A percentile compares a stretch with the other conserved stretches of the same genome.
Evolutionary conservation across 1,284 basidiomycete species (phyloP).

Genomic region (Moesziomyces aphidis): DNA sequence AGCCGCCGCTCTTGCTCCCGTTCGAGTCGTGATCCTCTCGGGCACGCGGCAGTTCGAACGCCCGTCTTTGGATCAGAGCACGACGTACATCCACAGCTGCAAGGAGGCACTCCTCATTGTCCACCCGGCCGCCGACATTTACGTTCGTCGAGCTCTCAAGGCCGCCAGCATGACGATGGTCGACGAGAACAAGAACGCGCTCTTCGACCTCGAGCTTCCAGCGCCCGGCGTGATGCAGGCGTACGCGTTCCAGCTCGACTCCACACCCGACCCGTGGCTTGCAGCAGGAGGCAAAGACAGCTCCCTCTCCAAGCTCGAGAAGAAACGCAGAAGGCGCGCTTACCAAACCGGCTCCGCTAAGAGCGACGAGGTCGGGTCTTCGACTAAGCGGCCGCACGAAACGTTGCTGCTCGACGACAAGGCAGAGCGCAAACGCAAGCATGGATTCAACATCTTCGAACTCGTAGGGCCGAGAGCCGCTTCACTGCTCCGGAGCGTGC

Average conservation of each 20-base stretch:
- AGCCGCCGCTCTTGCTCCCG: constrained; percentile 32
- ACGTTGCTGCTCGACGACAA: constrained; percentile 14
- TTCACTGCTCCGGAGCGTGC: constrained; percentile 48
- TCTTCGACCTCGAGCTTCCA: constrained; percentile 7
- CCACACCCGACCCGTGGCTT: constrained; percentile 46
- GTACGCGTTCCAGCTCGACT: constrained; percentile 34
- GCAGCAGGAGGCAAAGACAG: constrained; percentile 49
- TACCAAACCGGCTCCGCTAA: constrained; percentile 5
- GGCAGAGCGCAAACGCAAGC: constrained; percentile 10
- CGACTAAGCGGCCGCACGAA: too few relatives aligned
- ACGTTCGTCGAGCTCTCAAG: constrained; percentile 43
- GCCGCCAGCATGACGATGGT: constrained; percentile 24
- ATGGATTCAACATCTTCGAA: constrained; percentile 64
- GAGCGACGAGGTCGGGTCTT: neutral
- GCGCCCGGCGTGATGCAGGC: neutral
- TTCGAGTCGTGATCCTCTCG: constrained; percentile 20
- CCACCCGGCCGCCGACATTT: constrained; percentile 48
- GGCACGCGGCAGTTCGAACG: constrained; percentile 4
- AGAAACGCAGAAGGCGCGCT: constrained; percentile 18
- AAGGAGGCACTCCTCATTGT: constrained; percentile 42
- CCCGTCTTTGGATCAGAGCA: neutral
- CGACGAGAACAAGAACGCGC: constrained; percentile 29
- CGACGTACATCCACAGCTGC: constrained; percentile 5
- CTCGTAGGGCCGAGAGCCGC: constrained; percentile 51
- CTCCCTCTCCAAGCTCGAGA: constrained; percentile 34